phyloP scores from a whole-genome alignment of 257 asterid species.

The Capsicum pubescens region DNA sequence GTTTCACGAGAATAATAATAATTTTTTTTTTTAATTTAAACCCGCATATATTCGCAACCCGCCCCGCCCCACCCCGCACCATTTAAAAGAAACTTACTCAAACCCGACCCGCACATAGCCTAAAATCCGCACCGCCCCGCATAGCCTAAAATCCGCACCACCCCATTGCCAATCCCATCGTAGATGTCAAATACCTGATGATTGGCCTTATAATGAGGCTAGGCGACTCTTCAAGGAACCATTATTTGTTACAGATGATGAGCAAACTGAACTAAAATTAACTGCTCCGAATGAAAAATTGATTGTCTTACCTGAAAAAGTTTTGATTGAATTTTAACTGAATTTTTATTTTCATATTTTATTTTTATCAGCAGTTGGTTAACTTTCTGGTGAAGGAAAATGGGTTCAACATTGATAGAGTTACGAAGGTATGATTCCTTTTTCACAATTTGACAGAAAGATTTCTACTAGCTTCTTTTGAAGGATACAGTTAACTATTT shows the following conservation, averaged over 20 bases:
- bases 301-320: slow-evolving; percentile 35
- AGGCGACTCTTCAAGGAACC: slow-evolving; percentile 95
- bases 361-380: slow-evolving; percentile 64
- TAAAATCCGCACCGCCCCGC: too few species aligned
- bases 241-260: slow-evolving; percentile 63
- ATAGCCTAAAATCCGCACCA: too few species aligned
- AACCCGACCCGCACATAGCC: too few species aligned
- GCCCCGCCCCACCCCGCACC: too few species aligned
- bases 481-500: slow-evolving; percentile 26
- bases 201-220: slow-evolving; percentile 96
- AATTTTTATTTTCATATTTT: slow-evolving; percentile 27
- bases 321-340: not conserved
- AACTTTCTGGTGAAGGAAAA: slow-evolving; percentile 89
- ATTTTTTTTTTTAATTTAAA: too few species aligned
- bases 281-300: slow-evolving; percentile 95
- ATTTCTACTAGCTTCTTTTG: not conserved
- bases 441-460: not conserved
- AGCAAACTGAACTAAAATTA: slow-evolving; percentile 86
- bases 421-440: slow-evolving; percentile 63
- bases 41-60: too few species aligned
- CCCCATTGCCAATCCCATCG: not conserved
- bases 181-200: slow-evolving; percentile 91
- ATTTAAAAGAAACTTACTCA: too few species aligned
- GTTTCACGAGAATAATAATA: too few species aligned
- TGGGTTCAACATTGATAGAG: slow-evolving; percentile 91